Percentiles rank a stretch among this genome's conserved stretches.
Evolutionary conservation across 169 alveolate genomes (phyloP).

Genomic region (Cryptosporidium sp.): DNA sequence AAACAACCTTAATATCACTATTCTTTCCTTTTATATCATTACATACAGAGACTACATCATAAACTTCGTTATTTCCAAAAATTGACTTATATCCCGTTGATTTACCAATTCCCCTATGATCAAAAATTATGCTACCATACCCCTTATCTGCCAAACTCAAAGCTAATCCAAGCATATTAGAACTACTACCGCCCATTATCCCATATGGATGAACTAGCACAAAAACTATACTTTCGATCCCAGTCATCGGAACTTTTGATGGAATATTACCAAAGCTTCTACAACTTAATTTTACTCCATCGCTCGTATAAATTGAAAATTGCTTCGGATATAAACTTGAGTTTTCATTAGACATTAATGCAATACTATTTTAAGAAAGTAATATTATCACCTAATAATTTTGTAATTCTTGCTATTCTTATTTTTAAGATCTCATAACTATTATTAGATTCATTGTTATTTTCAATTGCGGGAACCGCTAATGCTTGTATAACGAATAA

Average conservation of each 20-base stretch:
- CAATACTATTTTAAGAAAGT: not conserved
- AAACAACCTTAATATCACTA: conserved; percentile 48
- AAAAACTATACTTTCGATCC: conserved; percentile 36
- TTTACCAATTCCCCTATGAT: conserved; percentile 79
- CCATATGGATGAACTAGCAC: conserved; percentile 75
- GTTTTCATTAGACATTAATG: not conserved
- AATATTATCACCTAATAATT: not conserved
- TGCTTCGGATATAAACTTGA: conserved; percentile 31
- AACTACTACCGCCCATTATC: conserved; percentile 70
- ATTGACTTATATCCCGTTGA: conserved; percentile 79
- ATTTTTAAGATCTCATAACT: conserved; percentile 2
- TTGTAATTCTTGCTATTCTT: not conserved
- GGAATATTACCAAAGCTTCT: conserved; percentile 56
- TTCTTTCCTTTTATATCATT: conserved; percentile 56
- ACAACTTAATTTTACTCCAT: conserved; percentile 55
- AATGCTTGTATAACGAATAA: conserved; percentile 3
- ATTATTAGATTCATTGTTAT: not conserved
- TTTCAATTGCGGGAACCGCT: conserved; percentile 54
- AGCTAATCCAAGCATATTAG: conserved; percentile 77
- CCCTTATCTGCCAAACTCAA: conserved; percentile 71
- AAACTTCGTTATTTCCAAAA: conserved; percentile 78
- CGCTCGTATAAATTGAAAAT: conserved; percentile 37
- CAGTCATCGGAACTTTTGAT: not conserved
- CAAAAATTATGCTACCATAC: conserved; percentile 79
- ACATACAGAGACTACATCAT: conserved; percentile 79